phyloP scores from a whole-genome alignment of 169 alveolate genomes.

The Perkinsus marinus region DNA sequence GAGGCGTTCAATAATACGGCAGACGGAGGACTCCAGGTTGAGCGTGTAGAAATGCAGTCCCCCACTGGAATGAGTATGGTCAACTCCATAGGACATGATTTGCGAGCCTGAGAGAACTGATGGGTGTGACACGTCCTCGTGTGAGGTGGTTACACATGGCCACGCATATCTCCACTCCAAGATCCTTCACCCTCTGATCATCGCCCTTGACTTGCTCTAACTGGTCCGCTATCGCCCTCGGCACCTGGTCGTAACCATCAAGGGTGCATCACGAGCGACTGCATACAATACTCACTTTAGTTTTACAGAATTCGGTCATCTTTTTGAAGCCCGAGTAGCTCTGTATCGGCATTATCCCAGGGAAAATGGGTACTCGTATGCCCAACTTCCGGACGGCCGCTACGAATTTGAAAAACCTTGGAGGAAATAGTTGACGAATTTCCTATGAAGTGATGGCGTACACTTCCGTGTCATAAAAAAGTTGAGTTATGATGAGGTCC shows the following conservation, averaged over 20 bases:
- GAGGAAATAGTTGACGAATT: too few species aligned
- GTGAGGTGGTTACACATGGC: background rate
- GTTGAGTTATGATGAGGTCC: slow-evolving; percentile 45
- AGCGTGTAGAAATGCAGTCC: slow-evolving; percentile 48
- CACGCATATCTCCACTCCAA: slow-evolving; percentile 5
- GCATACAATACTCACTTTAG: too few species aligned
- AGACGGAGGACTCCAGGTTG: slow-evolving; percentile 39
- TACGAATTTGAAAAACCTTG: background rate
- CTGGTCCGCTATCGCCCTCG: slow-evolving; percentile 7
- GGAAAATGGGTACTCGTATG: slow-evolving; percentile 26
- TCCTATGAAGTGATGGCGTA: too few species aligned
- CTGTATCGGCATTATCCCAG: slow-evolving; percentile 54
- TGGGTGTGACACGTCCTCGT: slow-evolving; percentile 10
- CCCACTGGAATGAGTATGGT: background rate
- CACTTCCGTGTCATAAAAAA: slow-evolving; percentile 37
- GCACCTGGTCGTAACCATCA: background rate
- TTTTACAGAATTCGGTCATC: slow-evolving; percentile 39
- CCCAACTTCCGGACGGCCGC: slow-evolving; percentile 4
- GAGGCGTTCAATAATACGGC: slow-evolving; percentile 22
- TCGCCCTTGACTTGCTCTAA: slow-evolving; percentile 34
- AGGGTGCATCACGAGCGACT: too few species aligned
- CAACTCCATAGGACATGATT: background rate
- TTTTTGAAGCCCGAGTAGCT: slow-evolving; percentile 36
- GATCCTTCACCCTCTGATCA: slow-evolving; percentile 41
- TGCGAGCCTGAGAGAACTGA: background rate